Base-by-base conservation (phyloP, 495 filamentous ascomycete species). In the Daldinia vernicosa region DNA sequence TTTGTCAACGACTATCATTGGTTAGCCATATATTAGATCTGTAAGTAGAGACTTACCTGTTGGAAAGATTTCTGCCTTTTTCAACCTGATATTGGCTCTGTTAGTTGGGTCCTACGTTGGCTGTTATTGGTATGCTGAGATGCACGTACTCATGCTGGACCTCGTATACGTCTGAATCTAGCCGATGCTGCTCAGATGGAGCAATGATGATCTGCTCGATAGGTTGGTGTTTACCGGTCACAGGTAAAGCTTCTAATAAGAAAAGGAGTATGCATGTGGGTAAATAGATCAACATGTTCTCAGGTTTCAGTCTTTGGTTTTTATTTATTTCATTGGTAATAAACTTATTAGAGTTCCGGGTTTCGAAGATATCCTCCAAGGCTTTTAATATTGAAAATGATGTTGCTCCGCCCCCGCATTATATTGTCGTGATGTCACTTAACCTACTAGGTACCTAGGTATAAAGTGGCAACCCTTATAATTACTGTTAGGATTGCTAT, bases 21-120 rank as follows among this genome's bases (percentile, higher is more conserved):
- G 33, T 60, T 33, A 63, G 30, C 60, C 37, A 59, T 33, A 30
- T 19, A 15, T 35, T 9, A 35, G 6, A 7, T 22, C 3, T 56
- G 30, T 37, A 22, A 14, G 33, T 22, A 14, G 17, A 37, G 9
- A 55, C 54, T 47, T 77, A 86, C 86, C 86, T 57, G 83, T 85
- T 14, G 87, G 83, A 39, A 91, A 90, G 61, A 91, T 87, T 35
- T 86, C 83, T 11, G 89, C 87, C 68, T 87, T 79, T 66, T 84
- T 81, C 19, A 90, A 74, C 57, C 88, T 90, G 59, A 14, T 30
- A 28, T 22, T 22, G 19, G 17, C 14, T 52, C 5, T n/a, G 26
- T 72, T 28, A 72, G 53, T 9, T 37, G 19, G 3, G 19, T 47
- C 22, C 17, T 24, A 5, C n/a, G 8, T 8, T 5, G 11, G 3